Base-by-base conservation (phyloP, 441 rosid species). In the Cnidoscolus chayamansa region DNA sequence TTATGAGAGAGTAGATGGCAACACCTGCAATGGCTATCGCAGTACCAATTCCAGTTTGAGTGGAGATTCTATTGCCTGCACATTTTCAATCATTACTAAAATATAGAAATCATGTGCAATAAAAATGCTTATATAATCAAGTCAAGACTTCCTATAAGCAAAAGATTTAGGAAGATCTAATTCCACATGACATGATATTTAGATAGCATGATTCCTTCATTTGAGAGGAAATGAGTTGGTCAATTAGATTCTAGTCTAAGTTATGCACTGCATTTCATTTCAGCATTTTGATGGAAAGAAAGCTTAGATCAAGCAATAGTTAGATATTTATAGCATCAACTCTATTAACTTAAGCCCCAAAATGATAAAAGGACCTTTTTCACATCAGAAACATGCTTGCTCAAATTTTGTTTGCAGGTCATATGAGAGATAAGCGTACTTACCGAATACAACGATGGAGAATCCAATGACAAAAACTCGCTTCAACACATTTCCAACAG, bases 11-110 rank as follows among this genome's bases (percentile, higher is more conserved):
- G 80, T 87, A 84, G 67, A 85, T 74, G 73, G 91, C 93, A 37
- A 89, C 93, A 47, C 93, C 93, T 20, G 86, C 91, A 60, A 87
- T 89, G 50, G 91, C 93, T 65, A 86, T 83, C 11, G 78, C 87
- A 2, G 93, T 89, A 30, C 93, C 93, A 62, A 84, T 84, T 60
- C 89, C 89, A 7, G 93, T 89, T 76, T 89, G 93, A 7, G 89
- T 80, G 58, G 93, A 85, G 82, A 87, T 89, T 74, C 37, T 87
- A 64, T 89, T 89, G 70, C 93, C 90, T 88, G 83, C 71, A 67
- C 49, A 55, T 69, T 56, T 70, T 58, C 65, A 69, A 53, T 47
- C 49, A 63, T 68, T 35, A 54, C 50, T 35, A 68, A 15, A 10
- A 37, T 16, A 45, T 0, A 10, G 59, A 51, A 58, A 25, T 11